Percentiles rank a stretch among this genome's conserved stretches.
These are phyloP conservation scores for Pseudohyphozyma bogoriensis DNA, from an alignment of 768 basidiomycete species.

Conservation along the genomic window DNA sequence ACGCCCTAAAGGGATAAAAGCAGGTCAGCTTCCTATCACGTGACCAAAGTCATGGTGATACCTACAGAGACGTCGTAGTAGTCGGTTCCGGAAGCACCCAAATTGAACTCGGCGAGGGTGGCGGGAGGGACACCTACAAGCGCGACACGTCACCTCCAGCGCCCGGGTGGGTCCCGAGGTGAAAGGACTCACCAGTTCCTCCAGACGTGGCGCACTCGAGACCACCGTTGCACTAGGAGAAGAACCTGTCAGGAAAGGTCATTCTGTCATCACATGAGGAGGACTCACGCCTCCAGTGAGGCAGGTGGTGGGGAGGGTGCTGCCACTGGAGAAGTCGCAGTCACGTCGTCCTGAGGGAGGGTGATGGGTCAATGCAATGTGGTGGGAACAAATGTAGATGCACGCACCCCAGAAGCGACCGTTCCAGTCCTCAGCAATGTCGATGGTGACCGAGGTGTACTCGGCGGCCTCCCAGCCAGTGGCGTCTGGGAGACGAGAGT, in stretches of 20 bases:
- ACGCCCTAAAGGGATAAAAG: neutral
- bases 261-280: too few species aligned
- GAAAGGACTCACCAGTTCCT: too few species aligned
- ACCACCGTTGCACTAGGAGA: slow-evolving; percentile 20
- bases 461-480: neutral
- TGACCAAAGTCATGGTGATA: neutral
- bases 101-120: slow-evolving; percentile 18
- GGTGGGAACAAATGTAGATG: slow-evolving; percentile 41
- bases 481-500: too few species aligned
- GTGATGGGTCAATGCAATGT: too few species aligned
- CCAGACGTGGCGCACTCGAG: slow-evolving; percentile 5
- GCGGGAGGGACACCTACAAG: slow-evolving; percentile 35
- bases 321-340: slow-evolving; percentile 39
- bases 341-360: slow-evolving; percentile 40
- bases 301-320: slow-evolving; percentile 38
- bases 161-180: too few species aligned
- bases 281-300: slow-evolving; percentile 41
- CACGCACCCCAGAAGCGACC: slow-evolving; percentile 60
- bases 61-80: neutral
- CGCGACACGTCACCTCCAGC: too few species aligned
- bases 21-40: neutral
- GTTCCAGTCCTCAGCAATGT: slow-evolving; percentile 51
- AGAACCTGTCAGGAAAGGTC: too few species aligned
- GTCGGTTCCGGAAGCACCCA: neutral
- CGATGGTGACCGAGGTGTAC: neutral